Evolutionary conservation across 1,284 basidiomycete species (phyloP), one percentile per base, ranked within the genome.

Genomic region (Cutaneotrichosporon sp.): DNA sequence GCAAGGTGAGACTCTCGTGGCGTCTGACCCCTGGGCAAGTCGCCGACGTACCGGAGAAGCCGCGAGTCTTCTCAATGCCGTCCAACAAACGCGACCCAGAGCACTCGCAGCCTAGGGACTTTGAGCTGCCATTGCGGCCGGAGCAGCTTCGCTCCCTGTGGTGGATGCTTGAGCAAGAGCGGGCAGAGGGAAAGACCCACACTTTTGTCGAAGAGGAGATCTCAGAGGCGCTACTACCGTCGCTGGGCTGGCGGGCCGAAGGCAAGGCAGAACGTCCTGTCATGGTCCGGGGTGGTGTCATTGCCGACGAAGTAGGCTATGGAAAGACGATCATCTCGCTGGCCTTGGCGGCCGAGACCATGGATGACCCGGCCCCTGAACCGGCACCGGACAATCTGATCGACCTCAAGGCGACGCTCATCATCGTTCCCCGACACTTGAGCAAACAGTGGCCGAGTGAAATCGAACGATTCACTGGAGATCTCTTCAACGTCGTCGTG

Each of bases 261-360:
- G 94, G 91, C 56, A 89, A 91, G 57, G 93, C 91, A 2, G 87
- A 90, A 70, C 83, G 93, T 26, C 85, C 88, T 0, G 85, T 92
- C 60, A 84, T 82, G 66, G 82, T 97, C 30, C 85, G 90, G 56
- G 95, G 94, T 16, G 95, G 95, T 32, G 94, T 97, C 60, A 86
- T 97, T 55, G 95, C 95, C 9, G 94, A 97, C 73, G 90, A 96
- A 77, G 94, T 97, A 69, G 94, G 95, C 58, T 97, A 97, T 75
- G 94, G 94, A 38, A 97, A 97, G 82, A 97, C 94, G 0, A 93
- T 93, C 31, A 97, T 97, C 70, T 93, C 92, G 0, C 85, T 97
- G 22, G 94, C 90, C 11, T 84, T 97, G 61, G 89, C 96, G 68
- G 62, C 82, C 80, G 60, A 84, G 46, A 85, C 90, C 36, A 83